phyloP scores from a whole-genome alignment of 106 monocot species.

The Dendrobium nobile region DNA sequence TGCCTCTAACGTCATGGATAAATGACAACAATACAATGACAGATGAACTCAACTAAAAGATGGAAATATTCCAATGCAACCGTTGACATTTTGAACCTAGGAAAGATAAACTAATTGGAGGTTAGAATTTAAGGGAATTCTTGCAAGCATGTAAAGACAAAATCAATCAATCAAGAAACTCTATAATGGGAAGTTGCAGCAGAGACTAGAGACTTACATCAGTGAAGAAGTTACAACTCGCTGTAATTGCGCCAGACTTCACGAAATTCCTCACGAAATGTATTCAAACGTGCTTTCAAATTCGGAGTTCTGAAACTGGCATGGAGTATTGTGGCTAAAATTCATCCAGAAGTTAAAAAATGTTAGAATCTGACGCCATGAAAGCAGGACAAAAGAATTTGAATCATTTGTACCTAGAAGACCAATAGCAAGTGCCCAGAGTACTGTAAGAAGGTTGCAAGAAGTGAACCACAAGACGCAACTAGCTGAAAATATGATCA shows the following conservation, averaged over 20 bases:
- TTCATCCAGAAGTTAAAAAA: constrained; percentile 7
- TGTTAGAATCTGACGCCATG: not conserved
- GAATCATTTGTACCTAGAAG: constrained; percentile 47
- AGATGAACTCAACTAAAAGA: not conserved
- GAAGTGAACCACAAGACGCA: constrained; percentile 67
- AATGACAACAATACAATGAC: not conserved
- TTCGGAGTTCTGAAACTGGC: constrained; percentile 97
- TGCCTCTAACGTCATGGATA: not conserved
- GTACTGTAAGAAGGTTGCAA: constrained; percentile 58
- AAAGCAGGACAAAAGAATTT: not conserved
- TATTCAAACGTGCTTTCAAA: constrained; percentile 93
- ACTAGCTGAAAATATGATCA: constrained; percentile 40
- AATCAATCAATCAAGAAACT: not conserved
- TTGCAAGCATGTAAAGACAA: not conserved
- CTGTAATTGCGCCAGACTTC: constrained; percentile 98
- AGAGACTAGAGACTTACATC: not conserved
- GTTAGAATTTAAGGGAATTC: not conserved
- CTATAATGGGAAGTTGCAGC: not conserved
- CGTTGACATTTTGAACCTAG: not conserved
- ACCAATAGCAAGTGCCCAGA: constrained; percentile 63
- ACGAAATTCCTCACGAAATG: constrained; percentile 98
- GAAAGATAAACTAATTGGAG: not conserved
- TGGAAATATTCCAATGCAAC: not conserved
- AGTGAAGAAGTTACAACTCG: constrained; percentile 43
- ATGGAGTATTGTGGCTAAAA: constrained; percentile 70